Percentiles rank a stretch among this genome's conserved stretches.
These are phyloP conservation scores for Exophiala bonariae DNA, from an alignment of 2,329 filamentous ascomycete genomes.

Conservation along the genomic window DNA sequence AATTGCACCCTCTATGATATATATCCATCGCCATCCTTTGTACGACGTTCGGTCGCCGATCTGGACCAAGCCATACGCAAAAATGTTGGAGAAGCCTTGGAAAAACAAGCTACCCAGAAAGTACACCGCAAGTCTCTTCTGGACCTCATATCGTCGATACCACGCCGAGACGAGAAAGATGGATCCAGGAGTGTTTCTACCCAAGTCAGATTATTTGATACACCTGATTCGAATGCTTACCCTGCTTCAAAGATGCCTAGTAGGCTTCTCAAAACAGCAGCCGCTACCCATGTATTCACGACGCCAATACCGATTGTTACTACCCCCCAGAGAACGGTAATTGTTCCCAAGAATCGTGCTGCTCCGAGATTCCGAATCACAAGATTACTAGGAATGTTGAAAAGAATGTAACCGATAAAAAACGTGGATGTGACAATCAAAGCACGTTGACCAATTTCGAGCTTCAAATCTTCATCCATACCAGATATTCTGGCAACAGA, in stretches of 20 bases:
- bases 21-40: constrained; percentile 48
- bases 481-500: constrained; percentile 55
- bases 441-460: background rate
- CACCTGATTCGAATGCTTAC: background rate
- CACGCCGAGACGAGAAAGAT: constrained; percentile 22
- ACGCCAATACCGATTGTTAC: constrained; percentile 38
- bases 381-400: constrained; percentile 39
- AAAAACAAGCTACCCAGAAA: constrained; percentile 14
- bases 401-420: constrained; percentile 18
- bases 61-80: constrained; percentile 20
- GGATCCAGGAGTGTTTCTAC: constrained; percentile 15
- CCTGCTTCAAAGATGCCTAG: constrained; percentile 62
- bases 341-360: constrained; percentile 14
- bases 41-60: constrained; percentile 22
- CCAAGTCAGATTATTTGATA: background rate
- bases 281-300: constrained; percentile 26
- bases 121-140: constrained; percentile 16
- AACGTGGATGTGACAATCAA: constrained; percentile 8
- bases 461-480: constrained; percentile 46
- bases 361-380: constrained; percentile 5
- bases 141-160: constrained; percentile 22
- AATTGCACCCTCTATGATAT: constrained; percentile 48
- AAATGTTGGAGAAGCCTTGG: constrained; percentile 15
- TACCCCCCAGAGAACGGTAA: constrained; percentile 40
- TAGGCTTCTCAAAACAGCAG: constrained; percentile 36